Evolutionary conservation across 345 rosid genomes (phyloP).

Genomic region (Citrus sp.): DNA sequence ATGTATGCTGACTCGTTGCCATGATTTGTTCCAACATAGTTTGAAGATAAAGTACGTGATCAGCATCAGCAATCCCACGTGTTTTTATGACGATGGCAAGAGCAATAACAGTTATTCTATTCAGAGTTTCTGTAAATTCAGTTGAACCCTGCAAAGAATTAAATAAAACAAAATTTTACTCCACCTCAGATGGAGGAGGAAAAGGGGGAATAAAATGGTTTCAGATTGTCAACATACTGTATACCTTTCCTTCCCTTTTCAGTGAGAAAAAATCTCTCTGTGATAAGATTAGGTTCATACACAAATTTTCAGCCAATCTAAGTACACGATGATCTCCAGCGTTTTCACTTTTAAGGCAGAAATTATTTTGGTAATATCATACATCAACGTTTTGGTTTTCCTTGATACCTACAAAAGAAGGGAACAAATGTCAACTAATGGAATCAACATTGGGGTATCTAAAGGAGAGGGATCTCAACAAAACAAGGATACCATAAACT

Average conservation of each 20-base stretch:
- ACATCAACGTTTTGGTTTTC: conserved; percentile 88
- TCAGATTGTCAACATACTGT: conserved; percentile 8
- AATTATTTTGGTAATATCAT: conserved; percentile 92
- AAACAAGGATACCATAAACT: not conserved
- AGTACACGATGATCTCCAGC: conserved; percentile 96
- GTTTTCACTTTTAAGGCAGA: conserved; percentile 88
- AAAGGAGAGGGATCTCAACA: conserved; percentile 3
- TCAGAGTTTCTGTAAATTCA: conserved; percentile 96
- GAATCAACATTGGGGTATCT: conserved; percentile 7
- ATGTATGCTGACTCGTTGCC: conserved; percentile 86
- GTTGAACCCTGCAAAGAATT: conserved; percentile 76
- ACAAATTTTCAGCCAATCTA: conserved; percentile 90
- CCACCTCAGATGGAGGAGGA: conserved; percentile 12
- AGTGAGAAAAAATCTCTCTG: conserved; percentile 83
- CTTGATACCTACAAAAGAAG: conserved; percentile 68
- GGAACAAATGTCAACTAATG: not conserved
- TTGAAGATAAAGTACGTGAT: conserved; percentile 83
- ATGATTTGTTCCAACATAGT: conserved; percentile 88
- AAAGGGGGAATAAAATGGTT: conserved; percentile 2
- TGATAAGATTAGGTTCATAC: conserved; percentile 90
- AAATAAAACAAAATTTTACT: conserved; percentile 9
- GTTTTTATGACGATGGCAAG: conserved; percentile 94
- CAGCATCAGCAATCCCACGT: conserved; percentile 97
- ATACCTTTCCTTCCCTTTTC: conserved; percentile 95
- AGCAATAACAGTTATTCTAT: conserved; percentile 78